phyloP scores from a whole-genome alignment of 2,329 filamentous ascomycete genomes.

The Ophiostoma fasciatum region DNA sequence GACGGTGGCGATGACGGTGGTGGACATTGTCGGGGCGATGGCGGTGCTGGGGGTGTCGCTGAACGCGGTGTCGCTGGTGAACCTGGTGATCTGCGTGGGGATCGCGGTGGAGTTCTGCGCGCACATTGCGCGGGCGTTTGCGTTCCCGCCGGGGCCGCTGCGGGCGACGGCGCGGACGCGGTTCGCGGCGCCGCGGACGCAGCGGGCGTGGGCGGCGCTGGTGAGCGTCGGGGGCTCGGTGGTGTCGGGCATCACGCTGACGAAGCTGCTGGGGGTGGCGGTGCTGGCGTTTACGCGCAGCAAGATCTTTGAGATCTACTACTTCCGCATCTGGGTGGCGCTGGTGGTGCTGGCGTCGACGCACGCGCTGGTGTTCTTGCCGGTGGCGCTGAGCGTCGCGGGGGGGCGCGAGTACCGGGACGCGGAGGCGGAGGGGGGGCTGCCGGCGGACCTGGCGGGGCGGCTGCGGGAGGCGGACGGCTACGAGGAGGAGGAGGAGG shows the following conservation, averaged over 20 bases:
- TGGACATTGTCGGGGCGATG: constrained; percentile 94
- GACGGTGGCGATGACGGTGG: constrained; percentile 84
- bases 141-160: constrained; percentile 71
- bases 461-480: constrained; percentile 43
- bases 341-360: constrained; percentile 78
- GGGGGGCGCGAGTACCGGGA: constrained; percentile 84
- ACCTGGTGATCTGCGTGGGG: constrained; percentile 91
- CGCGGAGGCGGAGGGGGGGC: constrained; percentile 69
- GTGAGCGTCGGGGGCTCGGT: constrained; percentile 92
- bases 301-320: constrained; percentile 99
- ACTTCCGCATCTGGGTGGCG: constrained; percentile 92
- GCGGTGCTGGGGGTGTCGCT: constrained; percentile 74
- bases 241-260: constrained; percentile 91
- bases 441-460: constrained; percentile 77
- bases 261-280: constrained; percentile 81
- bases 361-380: constrained; percentile 83
- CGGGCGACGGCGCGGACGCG: constrained; percentile 67
- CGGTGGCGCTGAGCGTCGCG: constrained; percentile 71
- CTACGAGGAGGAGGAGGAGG: constrained; percentile 51
- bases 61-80: constrained; percentile 90
- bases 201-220: constrained; percentile 79
- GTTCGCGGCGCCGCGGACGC: constrained; percentile 61
- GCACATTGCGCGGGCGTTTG: constrained; percentile 89
- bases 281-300: constrained; percentile 89
- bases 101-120: constrained; percentile 97